Evolutionary conservation across 495 filamentous ascomycete genomes (phyloP), one percentile per base, ranked within the genome.

Genomic region (Hypoxylon rickii): DNA sequence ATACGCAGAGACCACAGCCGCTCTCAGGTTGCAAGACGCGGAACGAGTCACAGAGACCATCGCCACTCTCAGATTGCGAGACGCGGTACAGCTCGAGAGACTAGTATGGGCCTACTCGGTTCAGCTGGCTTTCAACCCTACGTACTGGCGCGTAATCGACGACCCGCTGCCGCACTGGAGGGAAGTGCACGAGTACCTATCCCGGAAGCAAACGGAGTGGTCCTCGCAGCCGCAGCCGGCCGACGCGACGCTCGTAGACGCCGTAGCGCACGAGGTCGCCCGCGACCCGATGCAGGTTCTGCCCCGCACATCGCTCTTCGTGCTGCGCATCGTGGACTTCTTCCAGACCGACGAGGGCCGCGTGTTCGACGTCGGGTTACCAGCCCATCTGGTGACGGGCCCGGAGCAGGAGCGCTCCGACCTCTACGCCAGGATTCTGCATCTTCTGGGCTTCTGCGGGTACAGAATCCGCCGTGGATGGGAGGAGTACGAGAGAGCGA

Each of bases 391-490:
- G 11, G 17, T 36, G 1, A 32, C 1, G 32, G 6, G 15, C n/a
- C 17, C 5, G 10, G 4, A 32, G 6, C 46, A 62, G 2, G 3
- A 33, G 5, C 16, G 31, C 3, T 49, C 52, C 12, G 58, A 62
- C 17, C 51, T 34, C 31, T 56, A 41, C 29, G 22, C 16, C 3
- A 29, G 58, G 17, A 47, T 56, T 18, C 31, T 56, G 46, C 13
- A 24, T 19, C 19, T 62, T 16, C 13, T 62, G 13, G 47, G 36
- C 1, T 62, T 56, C 33, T n/a, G 16, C 57, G 10, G 53, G 53
- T 5, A 42, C 52, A 45, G 39, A 29, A 31, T 17, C 38, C 42
- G n/a, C n/a, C n/a, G n/a, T n/a, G 8, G 42, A 56, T 7, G 21
- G 1, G 42, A 47, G 33, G 22, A 55, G 26, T 12, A 26, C 22